Evolutionary conservation across 2,329 filamentous ascomycete species (phyloP).

Genomic region (Bipolaris victoriae): DNA sequence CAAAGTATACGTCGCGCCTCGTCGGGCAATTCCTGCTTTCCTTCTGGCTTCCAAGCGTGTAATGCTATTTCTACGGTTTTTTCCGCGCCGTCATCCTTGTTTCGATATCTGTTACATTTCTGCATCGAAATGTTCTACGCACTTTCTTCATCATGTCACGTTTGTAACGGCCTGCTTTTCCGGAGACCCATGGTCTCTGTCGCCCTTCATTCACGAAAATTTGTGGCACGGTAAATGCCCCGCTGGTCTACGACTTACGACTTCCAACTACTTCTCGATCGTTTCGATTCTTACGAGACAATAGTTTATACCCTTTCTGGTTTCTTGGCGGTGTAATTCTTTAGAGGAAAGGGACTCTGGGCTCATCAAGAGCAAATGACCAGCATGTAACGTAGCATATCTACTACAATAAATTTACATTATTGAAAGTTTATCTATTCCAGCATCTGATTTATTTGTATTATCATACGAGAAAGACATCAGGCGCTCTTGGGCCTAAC

Average conservation of each 20-base stretch:
- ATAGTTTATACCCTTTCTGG: constrained; percentile 12
- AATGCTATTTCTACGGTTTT: background rate
- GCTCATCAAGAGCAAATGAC: background rate
- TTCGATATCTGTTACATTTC: background rate
- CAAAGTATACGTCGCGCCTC: constrained; percentile 52
- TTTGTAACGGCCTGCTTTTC: background rate
- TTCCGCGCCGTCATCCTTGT: background rate
- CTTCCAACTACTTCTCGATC: background rate
- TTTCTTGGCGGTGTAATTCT: background rate
- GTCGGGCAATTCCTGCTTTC: constrained; percentile 52
- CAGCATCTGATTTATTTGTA: too few species aligned
- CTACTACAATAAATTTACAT: background rate
- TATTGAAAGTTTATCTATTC: background rate
- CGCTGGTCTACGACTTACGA: constrained; percentile 6
- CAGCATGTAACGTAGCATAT: background rate
- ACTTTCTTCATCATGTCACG: background rate
- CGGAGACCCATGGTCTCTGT: background rate
- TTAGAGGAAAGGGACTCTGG: background rate
- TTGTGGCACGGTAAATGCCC: background rate
- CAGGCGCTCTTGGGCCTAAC: too few species aligned
- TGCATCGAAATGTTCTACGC: background rate
- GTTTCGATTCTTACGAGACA: background rate
- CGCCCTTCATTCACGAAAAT: constrained; percentile 3
- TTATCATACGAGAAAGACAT: too few species aligned
- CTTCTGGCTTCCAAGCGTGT: constrained; percentile 38